Base-by-base conservation (phyloP, 2,329 filamentous ascomycete species). In the Rachicladosporium sp. region DNA sequence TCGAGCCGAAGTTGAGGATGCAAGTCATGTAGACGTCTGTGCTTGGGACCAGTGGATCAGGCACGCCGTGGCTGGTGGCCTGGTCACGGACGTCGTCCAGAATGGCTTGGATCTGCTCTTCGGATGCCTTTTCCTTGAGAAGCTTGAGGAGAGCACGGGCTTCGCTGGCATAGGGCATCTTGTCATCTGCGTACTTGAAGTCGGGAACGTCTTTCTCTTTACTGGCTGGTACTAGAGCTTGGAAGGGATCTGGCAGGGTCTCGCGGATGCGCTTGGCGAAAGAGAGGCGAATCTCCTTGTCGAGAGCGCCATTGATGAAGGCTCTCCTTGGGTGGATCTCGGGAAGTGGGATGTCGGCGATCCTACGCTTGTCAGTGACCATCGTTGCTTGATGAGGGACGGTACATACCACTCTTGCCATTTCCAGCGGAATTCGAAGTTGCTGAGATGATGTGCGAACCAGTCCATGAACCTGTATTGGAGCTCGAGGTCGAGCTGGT, bases 391-490 rank as follows among this genome's bases (percentile, higher is more conserved):
- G 8, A 21, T 7, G 10, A 19, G 27, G 10, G 30, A 27, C 9
- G 6, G 30, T n/a, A 63, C 69, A 52, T 61, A 76, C 91, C 91
- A 98, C 65, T 98, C 91, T n/a, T 82, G 80, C 91, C 91, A 98
- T 64, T 96, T 96, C 91, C 91, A 98, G 7, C 91, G 91, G 59
- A 96, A 98, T 38, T 93, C 91, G 58, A 98, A 98, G 66, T 98
- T 98, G 65, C 88, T 95, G 49, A 98, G 67, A 66, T 98, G 91
- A 60, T 98, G 91, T 11, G 89, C 76, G 57, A 98, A 98, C 91
- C 91, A 98, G 59, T 96, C 89, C 57, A 94, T 70, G 64, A 96
- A 96, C 19, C 91, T 77, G 54, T 88, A 82, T 41, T 70, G 74
- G 33, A 98, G 67, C 62, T 96, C 88, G 35, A 95, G 69, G 55